Conservation (phyloP, 805 yeast genomes). For the Candida glaebosa region DNA sequence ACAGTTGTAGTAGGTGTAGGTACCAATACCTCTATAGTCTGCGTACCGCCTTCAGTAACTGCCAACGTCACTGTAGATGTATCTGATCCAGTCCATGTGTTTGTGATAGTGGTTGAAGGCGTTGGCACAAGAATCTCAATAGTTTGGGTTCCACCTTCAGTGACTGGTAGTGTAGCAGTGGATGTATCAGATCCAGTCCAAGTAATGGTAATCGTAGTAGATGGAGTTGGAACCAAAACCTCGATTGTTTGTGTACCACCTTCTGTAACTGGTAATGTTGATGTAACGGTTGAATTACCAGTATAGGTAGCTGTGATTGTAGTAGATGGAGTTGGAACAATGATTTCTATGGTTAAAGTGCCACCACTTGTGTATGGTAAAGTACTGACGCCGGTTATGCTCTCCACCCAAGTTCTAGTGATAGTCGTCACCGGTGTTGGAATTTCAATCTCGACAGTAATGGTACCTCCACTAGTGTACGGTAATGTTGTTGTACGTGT, state of each 20-base stretch:
- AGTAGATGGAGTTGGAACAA: conserved; percentile 6
- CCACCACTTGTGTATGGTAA: conserved; percentile 8
- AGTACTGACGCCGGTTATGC: conserved; percentile 4
- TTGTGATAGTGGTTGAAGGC: conserved; percentile 10
- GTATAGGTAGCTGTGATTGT: neutral
- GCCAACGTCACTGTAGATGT: conserved; percentile 5
- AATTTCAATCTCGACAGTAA: conserved; percentile 10
- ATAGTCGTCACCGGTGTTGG: conserved; percentile 9
- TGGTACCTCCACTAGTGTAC: conserved; percentile 10
- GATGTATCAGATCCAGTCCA: conserved; percentile 6
- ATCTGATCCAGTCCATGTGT: conserved; percentile 7
- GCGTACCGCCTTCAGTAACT: conserved; percentile 8
- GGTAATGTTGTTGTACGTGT: conserved; percentile 9
- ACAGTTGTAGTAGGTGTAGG: conserved; percentile 13
- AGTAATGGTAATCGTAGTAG: conserved; percentile 8
- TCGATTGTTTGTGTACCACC: conserved; percentile 2
- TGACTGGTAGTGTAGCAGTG: conserved; percentile 9
- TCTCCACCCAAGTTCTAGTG: conserved; percentile 5
- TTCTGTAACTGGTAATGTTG: neutral
- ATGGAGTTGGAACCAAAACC: conserved; percentile 2
- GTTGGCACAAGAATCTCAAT: conserved; percentile 10
- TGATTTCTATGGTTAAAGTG: conserved; percentile 12
- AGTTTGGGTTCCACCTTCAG: conserved; percentile 8
- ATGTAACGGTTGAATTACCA: neutral
- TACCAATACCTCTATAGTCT: conserved; percentile 10